Conservation (phyloP, 106 monocot species). For the Dioscorea zingiberensis region DNA sequence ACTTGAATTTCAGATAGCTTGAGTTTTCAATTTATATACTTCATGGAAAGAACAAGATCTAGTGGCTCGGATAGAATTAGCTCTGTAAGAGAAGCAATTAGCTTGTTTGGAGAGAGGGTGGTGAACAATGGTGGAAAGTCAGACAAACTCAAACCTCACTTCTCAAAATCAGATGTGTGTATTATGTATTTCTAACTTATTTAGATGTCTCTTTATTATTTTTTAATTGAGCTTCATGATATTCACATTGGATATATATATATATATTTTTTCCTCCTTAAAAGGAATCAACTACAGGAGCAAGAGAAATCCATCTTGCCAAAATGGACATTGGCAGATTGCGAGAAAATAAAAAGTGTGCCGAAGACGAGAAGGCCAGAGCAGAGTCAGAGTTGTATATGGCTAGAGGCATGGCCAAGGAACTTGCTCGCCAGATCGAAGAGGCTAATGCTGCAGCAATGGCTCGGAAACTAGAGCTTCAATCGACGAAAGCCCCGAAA, state of each 20-base stretch:
- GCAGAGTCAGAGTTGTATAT: slow-evolving; percentile 30
- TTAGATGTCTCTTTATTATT: background rate
- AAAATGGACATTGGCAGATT: slow-evolving; percentile 14
- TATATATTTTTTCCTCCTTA: too few species aligned
- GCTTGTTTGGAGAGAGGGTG: slow-evolving; percentile 33
- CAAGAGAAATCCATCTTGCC: slow-evolving; percentile 16
- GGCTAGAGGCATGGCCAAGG: slow-evolving; percentile 21
- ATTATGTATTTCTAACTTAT: background rate
- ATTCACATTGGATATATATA: too few species aligned
- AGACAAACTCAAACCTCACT: slow-evolving; percentile 4
- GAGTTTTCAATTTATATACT: too few species aligned
- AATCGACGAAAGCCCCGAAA: background rate
- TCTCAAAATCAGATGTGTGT: slow-evolving; percentile 17
- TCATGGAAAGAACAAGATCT: slow-evolving; percentile 17
- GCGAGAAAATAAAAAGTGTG: slow-evolving; percentile 10
- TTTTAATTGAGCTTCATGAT: too few species aligned
- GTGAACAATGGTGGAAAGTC: slow-evolving; percentile 9
- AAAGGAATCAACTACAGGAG: slow-evolving; percentile 11
- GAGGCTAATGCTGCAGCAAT: slow-evolving; percentile 20
- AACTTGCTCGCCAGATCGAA: slow-evolving; percentile 25
- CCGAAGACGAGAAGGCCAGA: slow-evolving; percentile 23
- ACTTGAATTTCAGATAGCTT: too few species aligned
- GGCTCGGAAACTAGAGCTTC: slow-evolving; percentile 16
- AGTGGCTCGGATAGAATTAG: slow-evolving; percentile 12
- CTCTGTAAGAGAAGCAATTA: slow-evolving; percentile 29